Conservation (phyloP, 176 grass and related monocot genomes). For the Chloris gayana region DNA sequence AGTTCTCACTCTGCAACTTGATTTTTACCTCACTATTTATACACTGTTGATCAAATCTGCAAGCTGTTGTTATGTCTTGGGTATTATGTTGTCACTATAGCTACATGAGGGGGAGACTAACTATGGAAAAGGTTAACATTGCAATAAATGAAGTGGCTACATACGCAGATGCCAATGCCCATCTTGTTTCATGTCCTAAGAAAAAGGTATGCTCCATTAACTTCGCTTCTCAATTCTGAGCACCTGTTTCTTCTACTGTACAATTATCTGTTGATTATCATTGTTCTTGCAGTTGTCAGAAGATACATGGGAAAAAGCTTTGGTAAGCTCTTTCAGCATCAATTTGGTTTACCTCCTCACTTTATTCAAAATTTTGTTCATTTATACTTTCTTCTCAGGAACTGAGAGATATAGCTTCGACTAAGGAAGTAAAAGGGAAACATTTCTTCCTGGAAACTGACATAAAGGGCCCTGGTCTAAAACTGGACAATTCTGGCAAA, state of each 20-base stretch:
- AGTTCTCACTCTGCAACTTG: slow-evolving; percentile 40
- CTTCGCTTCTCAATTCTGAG: slow-evolving; percentile 14
- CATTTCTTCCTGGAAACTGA: slow-evolving; percentile 94
- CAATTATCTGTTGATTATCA: slow-evolving; percentile 32
- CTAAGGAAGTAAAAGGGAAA: slow-evolving; percentile 75
- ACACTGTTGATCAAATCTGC: not conserved
- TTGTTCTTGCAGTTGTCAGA: slow-evolving; percentile 67
- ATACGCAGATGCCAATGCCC: slow-evolving; percentile 79
- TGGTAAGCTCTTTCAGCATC: slow-evolving; percentile 60
- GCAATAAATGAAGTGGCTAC: slow-evolving; percentile 86
- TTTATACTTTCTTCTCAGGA: slow-evolving; percentile 58
- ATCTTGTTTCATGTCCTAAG: slow-evolving; percentile 81
- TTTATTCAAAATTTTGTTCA: not conserved
- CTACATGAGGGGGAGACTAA: slow-evolving; percentile 95
- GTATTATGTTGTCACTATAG: slow-evolving; percentile 41
- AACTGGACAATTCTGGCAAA: slow-evolving; percentile 93
- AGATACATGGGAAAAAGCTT: slow-evolving; percentile 78
- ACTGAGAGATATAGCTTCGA: slow-evolving; percentile 68
- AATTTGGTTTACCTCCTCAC: slow-evolving; percentile 29
- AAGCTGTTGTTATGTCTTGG: not conserved
- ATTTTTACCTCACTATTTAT: not conserved
- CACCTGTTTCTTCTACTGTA: slow-evolving; percentile 27
- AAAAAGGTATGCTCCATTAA: slow-evolving; percentile 60
- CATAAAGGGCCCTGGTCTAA: slow-evolving; percentile 89
- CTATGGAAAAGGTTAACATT: slow-evolving; percentile 92